Conservation (phyloP, 169 alveolate genomes). For the Plasmodium sp. region DNA sequence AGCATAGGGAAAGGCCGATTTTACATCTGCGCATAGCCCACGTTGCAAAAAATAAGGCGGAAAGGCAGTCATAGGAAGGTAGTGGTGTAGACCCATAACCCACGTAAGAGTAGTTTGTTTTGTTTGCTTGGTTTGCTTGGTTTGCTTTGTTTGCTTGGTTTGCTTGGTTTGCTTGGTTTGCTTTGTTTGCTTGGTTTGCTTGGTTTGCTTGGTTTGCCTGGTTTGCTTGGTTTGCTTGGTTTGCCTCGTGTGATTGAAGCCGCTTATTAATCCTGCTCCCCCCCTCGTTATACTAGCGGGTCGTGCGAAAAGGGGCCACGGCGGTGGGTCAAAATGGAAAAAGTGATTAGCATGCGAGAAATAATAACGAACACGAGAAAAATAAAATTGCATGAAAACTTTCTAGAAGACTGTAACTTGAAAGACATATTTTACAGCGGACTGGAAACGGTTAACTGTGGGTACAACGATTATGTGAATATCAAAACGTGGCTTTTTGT, state of each 20-base stretch:
- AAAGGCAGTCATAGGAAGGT: not conserved
- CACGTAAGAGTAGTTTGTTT: not conserved
- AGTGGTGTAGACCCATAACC: not conserved
- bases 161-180: no score
- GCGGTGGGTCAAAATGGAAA: conserved; percentile 46
- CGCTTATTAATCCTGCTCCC: not conserved
- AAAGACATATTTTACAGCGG: conserved; percentile 69
- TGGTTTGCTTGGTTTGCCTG: no score
- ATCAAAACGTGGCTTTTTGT: conserved; percentile 72
- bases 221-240: not conserved
- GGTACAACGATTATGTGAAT: conserved; percentile 71
- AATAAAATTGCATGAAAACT: conserved; percentile 70
- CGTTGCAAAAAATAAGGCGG: not conserved
- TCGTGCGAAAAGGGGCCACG: not conserved
- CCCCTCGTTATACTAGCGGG: not conserved
- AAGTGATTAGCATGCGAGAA: conserved; percentile 67
- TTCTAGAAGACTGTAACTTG: conserved; percentile 68
- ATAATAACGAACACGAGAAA: conserved; percentile 67
- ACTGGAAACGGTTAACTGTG: conserved; percentile 59
- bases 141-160: not conserved
- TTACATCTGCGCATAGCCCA: not conserved
- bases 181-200: no score
- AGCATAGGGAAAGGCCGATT: not conserved
- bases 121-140: not conserved
- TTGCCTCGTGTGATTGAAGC: not conserved